phyloP scores from a whole-genome alignment of 2,329 filamentous ascomycete species.

The Cyphellophora attinorum region DNA sequence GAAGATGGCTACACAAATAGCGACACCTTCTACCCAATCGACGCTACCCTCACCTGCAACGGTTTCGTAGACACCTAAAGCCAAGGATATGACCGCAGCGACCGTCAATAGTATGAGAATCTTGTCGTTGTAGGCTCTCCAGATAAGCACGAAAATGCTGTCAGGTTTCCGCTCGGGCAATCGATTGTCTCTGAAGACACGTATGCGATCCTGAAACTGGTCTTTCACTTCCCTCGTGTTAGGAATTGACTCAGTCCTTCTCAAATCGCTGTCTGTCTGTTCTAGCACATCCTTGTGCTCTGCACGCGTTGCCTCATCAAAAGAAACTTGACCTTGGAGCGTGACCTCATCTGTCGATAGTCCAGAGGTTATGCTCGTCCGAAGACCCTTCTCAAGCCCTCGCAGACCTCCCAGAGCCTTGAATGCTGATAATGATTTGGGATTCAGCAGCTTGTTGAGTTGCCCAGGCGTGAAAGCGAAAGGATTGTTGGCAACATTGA shows the following conservation, averaged over 20 bases:
- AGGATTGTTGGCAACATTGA: constrained; percentile 65
- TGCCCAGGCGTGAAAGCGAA: constrained; percentile 81
- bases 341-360: constrained; percentile 65
- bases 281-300: constrained; percentile 9
- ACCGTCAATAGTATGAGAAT: constrained; percentile 61
- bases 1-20: constrained; percentile 55
- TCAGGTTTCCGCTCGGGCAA: constrained; percentile 56
- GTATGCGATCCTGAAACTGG: constrained; percentile 45
- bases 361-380: constrained; percentile 61
- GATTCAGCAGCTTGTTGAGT: constrained; percentile 78
- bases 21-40: constrained; percentile 62
- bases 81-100: constrained; percentile 59
- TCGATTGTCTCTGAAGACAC: constrained; percentile 51
- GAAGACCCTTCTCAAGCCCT: constrained; percentile 70
- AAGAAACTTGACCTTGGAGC: constrained; percentile 57
- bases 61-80: constrained; percentile 59
- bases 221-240: constrained; percentile 15
- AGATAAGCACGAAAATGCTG: constrained; percentile 51
- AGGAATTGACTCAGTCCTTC: neutral
- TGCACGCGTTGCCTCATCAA: constrained; percentile 55
- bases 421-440: constrained; percentile 76
- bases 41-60: constrained; percentile 41
- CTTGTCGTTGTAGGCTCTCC: constrained; percentile 65
- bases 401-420: constrained; percentile 69
- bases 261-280: constrained; percentile 4